Evolutionary conservation across 2,329 filamentous ascomycete species (phyloP), one percentile per base, ranked within the genome.

Genomic region (Xenosphaeropsis pyriputrescens): DNA sequence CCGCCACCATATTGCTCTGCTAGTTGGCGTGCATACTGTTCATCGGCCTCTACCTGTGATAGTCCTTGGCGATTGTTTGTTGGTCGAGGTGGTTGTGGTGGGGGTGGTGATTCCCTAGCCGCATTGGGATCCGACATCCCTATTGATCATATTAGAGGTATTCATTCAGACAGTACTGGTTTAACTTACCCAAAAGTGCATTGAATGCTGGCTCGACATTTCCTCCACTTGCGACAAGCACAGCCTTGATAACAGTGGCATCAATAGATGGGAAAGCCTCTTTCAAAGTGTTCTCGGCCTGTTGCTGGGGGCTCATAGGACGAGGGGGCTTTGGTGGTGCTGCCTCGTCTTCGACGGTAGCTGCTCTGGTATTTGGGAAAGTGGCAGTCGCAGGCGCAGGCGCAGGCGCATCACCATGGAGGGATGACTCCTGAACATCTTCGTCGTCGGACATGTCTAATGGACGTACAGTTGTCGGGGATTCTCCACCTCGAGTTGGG

Each of bases 151-250:
- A 41, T 30, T 18, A 22, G 14, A 19, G 22, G 31, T 33, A 34
- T 17, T 34, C 16, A 26, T 13, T 8, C 12, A 36, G 6, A 18
- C 37, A 35, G 36, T 29, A 40, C 15, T 32, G 32, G 26, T 18
- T 13, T 38, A 18, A 41, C 69, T 43, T 67, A 85, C 84, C 83
- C 33, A 98, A 69, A 32, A 98, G 70, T 29, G 91, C 91, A 61
- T 95, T 91, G 63, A 98, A 98, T 12, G 91, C 89, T 22, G 85
- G 83, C 58, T 98, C 91, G 35, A 96, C 78, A 51, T 80, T 76
- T 42, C 88, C 89, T 41, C 78, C 71, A 57, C 91, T 96, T 12
- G 91, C 91, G 17, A 73, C 70, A 45, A 98, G 63, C 1, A 98
- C 82, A 19, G 91, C 91, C 59, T 79, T 93, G 57, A 98, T 73